Evolutionary conservation across 306 rosid genomes (phyloP), one percentile per base, ranked within the genome.

Genomic region (Styphnolobium japonicum): DNA sequence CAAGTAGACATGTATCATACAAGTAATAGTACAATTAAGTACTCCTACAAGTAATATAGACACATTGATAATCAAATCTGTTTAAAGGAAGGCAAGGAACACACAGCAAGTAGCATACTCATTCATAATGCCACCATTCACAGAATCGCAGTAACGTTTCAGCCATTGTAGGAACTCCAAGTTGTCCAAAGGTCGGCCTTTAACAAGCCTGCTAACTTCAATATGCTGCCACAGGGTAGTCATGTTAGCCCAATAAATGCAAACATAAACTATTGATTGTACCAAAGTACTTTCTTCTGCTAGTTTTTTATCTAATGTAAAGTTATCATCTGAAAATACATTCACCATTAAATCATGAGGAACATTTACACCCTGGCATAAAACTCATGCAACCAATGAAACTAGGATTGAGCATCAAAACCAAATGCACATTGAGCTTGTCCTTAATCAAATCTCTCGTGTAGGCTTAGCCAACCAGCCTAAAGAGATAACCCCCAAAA

Each of bases 161-260:
- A 95, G 86, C 98, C 98, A 95, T 82, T 95, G 98, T 61, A 95
- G 86, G 85, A 95, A 91, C 82, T 95, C 98, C 90, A 95, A 85
- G 88, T 95, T 95, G 84, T 95, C 98, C 88, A 95, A 80, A 31
- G 98, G 95, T 62, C 98, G 87, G 73, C 98, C 97, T 82, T 95
- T 95, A 66, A 95, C 98, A 81, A 95, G 98, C 88, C 97, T 89
- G 85, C 89, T 86, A 79, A 95, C 97, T 89, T 95, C 98, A 79
- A 95, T 81, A 88, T 86, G 98, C 98, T 95, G 91, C 57, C 67
- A 77, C 34, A 79, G 10, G 69, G 21, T 36, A 78, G 61, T 43
- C 21, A 48, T 73, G 46, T 64, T 29, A 81, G 63, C 4, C 42
- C 76, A 48, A 60, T 68, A 74, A 67, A 48, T 61, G 61, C 23